Evolutionary conservation across 768 basidiomycete species (phyloP).

Genomic region (Neoboletus magnificus): DNA sequence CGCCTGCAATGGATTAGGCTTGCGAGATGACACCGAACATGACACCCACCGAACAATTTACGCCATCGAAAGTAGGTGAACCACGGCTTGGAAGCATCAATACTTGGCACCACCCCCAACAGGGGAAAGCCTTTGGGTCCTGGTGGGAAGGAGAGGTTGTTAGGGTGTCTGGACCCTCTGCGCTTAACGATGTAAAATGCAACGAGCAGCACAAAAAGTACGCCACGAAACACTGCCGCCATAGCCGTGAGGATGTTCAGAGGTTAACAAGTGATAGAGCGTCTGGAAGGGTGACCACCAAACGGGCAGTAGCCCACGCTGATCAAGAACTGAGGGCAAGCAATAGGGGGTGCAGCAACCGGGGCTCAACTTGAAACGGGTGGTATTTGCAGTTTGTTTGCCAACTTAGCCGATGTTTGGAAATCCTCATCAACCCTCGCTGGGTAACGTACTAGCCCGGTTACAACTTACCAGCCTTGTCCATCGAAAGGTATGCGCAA

Average conservation of each 20-base stretch:
- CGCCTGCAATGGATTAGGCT: conserved; percentile 13
- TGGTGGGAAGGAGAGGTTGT: conserved; percentile 37
- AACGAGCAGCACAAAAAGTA: conserved; percentile 9
- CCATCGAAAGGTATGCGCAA: too few species aligned
- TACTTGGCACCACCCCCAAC: conserved; percentile 23
- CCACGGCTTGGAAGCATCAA: conserved; percentile 33
- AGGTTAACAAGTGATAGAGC: background rate
- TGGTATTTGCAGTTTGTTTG: too few species aligned
- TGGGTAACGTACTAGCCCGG: too few species aligned
- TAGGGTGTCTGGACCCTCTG: background rate
- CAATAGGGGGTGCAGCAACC: too few species aligned
- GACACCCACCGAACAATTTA: conserved; percentile 17
- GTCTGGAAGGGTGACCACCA: background rate
- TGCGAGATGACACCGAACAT: background rate
- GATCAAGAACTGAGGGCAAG: background rate
- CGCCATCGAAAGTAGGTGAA: conserved; percentile 34
- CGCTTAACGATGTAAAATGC: conserved; percentile 13
- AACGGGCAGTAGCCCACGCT: background rate
- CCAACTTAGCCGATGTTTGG: too few species aligned
- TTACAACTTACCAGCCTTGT: too few species aligned
- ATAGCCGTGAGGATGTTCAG: background rate
- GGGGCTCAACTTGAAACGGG: too few species aligned
- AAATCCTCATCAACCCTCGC: too few species aligned
- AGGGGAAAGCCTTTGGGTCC: conserved; percentile 49
- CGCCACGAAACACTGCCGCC: background rate